Percentiles rank a stretch among this genome's conserved stretches.
These are phyloP conservation scores for Picochlorum sp. DNA, from an alignment of 139 green algal genomes.

Conservation along the genomic window DNA sequence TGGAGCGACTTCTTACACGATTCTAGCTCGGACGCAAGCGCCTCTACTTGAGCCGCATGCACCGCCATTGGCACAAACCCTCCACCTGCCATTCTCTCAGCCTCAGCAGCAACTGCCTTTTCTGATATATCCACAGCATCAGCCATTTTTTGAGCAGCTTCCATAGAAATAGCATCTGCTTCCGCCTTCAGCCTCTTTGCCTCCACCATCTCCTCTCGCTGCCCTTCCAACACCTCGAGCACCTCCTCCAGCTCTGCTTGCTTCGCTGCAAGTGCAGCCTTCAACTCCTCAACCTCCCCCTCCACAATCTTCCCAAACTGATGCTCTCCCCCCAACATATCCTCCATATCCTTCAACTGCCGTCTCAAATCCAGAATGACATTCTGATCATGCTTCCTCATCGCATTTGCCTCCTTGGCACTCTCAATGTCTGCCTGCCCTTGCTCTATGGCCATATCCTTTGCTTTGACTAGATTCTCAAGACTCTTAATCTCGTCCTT, in stretches of 20 bases:
- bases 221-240: not conserved
- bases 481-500: conserved; percentile 25
- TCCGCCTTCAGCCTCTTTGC: not conserved
- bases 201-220: not conserved
- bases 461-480: conserved; percentile 13
- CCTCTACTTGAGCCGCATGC: not conserved
- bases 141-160: not conserved
- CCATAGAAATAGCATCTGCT: not conserved
- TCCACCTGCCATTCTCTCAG: conserved; percentile 1
- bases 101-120: conserved; percentile 5
- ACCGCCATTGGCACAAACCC: not conserved
- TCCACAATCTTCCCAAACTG: conserved; percentile 8
- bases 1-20: conserved; percentile 17
- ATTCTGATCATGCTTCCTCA: conserved; percentile 17
- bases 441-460: conserved; percentile 27
- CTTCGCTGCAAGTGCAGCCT: conserved; percentile 7
- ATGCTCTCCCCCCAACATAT: conserved; percentile 4
- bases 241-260: conserved; percentile 1
- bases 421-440: conserved; percentile 9
- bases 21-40: conserved; percentile 14
- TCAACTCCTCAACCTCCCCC: conserved; percentile 2
- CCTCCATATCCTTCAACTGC: conserved; percentile 19
- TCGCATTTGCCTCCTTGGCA: conserved; percentile 4
- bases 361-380: conserved; percentile 24
- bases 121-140: conserved; percentile 3